A percentile compares a stretch with the other conserved stretches of the same genome.
Evolutionary conservation across 345 rosid species (phyloP).

Genomic region (Linum trigynum): DNA sequence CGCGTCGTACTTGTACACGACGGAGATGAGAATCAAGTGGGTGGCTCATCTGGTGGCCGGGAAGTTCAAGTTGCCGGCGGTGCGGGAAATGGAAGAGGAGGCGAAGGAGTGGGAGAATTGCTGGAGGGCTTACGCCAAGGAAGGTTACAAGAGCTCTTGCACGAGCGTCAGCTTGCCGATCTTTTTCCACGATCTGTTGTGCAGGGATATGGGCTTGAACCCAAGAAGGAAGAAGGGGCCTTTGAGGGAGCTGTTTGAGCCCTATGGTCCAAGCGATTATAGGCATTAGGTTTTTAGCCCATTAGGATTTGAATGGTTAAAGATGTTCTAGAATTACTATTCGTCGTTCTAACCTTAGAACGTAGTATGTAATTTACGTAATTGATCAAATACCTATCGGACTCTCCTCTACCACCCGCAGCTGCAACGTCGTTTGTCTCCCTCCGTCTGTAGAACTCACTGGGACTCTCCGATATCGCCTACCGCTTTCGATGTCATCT

Average conservation of each 20-base stretch:
- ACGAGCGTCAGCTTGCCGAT: slow-evolving; percentile 23
- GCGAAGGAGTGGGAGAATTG: slow-evolving; percentile 21
- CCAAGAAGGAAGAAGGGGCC: slow-evolving; percentile 24
- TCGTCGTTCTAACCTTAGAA: too few relatives aligned
- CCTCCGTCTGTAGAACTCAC: too few relatives aligned
- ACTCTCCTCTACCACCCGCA: too few relatives aligned
- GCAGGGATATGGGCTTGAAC: slow-evolving; percentile 27
- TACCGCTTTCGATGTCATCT: too few relatives aligned
- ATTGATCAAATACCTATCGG: too few relatives aligned
- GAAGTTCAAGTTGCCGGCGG: slow-evolving; percentile 20
- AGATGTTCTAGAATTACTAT: too few relatives aligned
- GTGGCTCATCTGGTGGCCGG: slow-evolving; percentile 21
- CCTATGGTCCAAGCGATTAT: slow-evolving; percentile 22
- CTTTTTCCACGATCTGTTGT: slow-evolving; percentile 23
- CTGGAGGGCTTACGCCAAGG: slow-evolving; percentile 4
- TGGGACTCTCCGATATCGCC: too few relatives aligned
- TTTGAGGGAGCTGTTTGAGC: slow-evolving; percentile 21
- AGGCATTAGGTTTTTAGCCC: neutral
- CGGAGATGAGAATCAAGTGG: slow-evolving; percentile 36
- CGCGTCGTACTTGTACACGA: slow-evolving; percentile 15
- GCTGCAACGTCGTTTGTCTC: too few relatives aligned
- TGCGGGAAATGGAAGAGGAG: slow-evolving; percentile 26
- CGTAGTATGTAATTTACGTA: too few relatives aligned
- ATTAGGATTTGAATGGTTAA: too few relatives aligned
- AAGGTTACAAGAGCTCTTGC: slow-evolving; percentile 16